Evolutionary conservation across 108 stramenopile species (phyloP).

Genomic region (Phaeodactylum tricornutum): DNA sequence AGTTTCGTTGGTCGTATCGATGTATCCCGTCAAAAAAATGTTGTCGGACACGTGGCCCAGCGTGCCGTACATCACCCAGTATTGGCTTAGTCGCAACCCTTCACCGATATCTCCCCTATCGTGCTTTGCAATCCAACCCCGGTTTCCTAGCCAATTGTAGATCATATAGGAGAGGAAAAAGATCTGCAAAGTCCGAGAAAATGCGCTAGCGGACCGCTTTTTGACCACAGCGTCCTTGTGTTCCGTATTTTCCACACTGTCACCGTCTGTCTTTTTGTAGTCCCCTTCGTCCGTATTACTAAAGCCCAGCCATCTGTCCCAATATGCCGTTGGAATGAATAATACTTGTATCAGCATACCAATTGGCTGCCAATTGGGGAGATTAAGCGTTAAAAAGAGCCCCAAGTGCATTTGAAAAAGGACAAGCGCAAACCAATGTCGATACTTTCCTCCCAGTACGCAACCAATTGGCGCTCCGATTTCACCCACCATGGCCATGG

Average conservation of each 20-base stretch:
- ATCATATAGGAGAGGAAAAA: slow-evolving; percentile 12
- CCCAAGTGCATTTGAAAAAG: slow-evolving; percentile 10
- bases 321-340: slow-evolving; percentile 8
- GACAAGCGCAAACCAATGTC: slow-evolving; percentile 1
- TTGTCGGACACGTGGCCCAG: neutral
- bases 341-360: slow-evolving; percentile 4
- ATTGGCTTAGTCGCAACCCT: slow-evolving; percentile 8
- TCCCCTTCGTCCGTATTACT: neutral
- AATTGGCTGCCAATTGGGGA: slow-evolving; percentile 11
- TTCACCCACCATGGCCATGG: slow-evolving; percentile 6
- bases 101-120: slow-evolving; percentile 12
- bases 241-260: too few relatives aligned
- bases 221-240: too few relatives aligned
- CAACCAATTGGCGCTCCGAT: slow-evolving; percentile 4
- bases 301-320: slow-evolving; percentile 7
- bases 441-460: neutral
- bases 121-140: slow-evolving; percentile 9
- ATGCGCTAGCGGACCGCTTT: neutral
- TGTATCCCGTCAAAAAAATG: neutral
- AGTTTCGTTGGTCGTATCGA: neutral
- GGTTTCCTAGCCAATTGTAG: slow-evolving; percentile 10
- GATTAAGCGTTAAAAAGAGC: neutral
- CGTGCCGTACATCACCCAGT: slow-evolving; percentile 10
- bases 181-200: neutral
- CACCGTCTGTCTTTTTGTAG: slow-evolving; percentile 10